Conservation (phyloP, 1,284 basidiomycete genomes). For the Ustilago sp. region DNA sequence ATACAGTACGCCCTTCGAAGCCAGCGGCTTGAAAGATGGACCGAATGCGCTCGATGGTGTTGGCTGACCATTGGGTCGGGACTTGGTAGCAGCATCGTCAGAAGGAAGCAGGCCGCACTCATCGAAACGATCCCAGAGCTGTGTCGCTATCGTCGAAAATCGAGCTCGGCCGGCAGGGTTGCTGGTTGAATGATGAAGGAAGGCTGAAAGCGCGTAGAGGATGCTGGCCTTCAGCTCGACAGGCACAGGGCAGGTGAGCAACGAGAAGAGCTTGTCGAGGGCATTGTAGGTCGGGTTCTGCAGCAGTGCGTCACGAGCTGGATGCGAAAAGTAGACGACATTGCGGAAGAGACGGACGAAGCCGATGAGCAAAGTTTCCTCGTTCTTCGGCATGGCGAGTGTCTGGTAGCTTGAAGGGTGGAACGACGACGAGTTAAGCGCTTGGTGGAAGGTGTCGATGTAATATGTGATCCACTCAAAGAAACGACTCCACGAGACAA, state of each 20-base stretch:
- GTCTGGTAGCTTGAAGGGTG: constrained; percentile 45
- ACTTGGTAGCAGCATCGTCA: constrained; percentile 28
- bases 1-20: constrained; percentile 59
- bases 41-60: constrained; percentile 25
- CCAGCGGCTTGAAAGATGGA: constrained; percentile 37
- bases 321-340: constrained; percentile 81
- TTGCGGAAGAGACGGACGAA: constrained; percentile 85
- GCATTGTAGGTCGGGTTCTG: constrained; percentile 79
- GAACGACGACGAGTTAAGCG: constrained; percentile 39
- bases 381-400: constrained; percentile 76
- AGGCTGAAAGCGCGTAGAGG: constrained; percentile 85
- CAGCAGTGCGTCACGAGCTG: constrained; percentile 82
- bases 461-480: constrained; percentile 69
- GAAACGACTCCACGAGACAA: constrained; percentile 65
- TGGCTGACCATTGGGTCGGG: constrained; percentile 8
- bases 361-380: constrained; percentile 81
- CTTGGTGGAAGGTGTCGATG: constrained; percentile 61
- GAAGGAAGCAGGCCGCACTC: constrained; percentile 67
- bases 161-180: constrained; percentile 24
- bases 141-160: constrained; percentile 76
- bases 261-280: constrained; percentile 78
- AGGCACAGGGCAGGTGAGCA: constrained; percentile 72
- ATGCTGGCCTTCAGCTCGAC: constrained; percentile 91
- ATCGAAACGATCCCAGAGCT: constrained; percentile 86
- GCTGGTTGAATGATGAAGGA: constrained; percentile 70